phyloP scores from a whole-genome alignment of 495 filamentous ascomycete genomes.

The Cryomyces antarcticus region DNA sequence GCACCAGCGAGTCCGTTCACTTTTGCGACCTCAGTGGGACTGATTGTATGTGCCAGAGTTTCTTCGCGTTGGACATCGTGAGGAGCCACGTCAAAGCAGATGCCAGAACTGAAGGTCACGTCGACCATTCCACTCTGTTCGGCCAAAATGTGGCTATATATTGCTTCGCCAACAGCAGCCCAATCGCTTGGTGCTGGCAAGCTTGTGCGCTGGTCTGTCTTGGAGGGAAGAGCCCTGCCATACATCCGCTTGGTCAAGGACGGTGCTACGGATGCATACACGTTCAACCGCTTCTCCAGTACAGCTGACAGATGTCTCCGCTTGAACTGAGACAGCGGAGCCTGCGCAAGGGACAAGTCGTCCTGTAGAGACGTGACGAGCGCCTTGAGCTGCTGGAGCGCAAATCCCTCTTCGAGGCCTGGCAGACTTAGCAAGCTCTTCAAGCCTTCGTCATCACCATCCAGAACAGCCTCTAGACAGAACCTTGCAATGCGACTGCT shows the following conservation, averaged over 20 bases:
- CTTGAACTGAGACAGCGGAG: slow-evolving; percentile 38
- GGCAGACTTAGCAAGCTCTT: slow-evolving; percentile 53
- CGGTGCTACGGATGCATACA: slow-evolving; percentile 54
- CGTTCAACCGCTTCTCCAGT: slow-evolving; percentile 49
- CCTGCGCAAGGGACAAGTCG: slow-evolving; percentile 43
- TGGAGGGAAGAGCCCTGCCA: no score
- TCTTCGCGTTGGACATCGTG: no score
- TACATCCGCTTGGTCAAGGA: neutral
- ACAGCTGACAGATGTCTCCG: slow-evolving; percentile 41
- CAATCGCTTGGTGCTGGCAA: slow-evolving; percentile 15
- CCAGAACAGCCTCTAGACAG: slow-evolving; percentile 78
- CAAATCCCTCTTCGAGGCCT: slow-evolving; percentile 69
- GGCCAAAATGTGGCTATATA: slow-evolving; percentile 28
- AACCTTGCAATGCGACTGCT: slow-evolving; percentile 64
- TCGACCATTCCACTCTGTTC: slow-evolving; percentile 21
- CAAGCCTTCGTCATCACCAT: slow-evolving; percentile 56
- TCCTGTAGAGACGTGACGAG: slow-evolving; percentile 52
- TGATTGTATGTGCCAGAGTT: no score
- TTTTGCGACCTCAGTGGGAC: no score
- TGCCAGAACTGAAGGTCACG: no score
- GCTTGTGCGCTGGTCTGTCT: no score
- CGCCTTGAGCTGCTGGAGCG: slow-evolving; percentile 53
- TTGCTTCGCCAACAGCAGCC: slow-evolving; percentile 32
- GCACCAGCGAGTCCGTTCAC: no score
- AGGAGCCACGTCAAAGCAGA: no score